These are phyloP conservation scores for Metschnikowia koreensis DNA, from an alignment of 805 yeast genomes.

Conservation along the genomic window DNA sequence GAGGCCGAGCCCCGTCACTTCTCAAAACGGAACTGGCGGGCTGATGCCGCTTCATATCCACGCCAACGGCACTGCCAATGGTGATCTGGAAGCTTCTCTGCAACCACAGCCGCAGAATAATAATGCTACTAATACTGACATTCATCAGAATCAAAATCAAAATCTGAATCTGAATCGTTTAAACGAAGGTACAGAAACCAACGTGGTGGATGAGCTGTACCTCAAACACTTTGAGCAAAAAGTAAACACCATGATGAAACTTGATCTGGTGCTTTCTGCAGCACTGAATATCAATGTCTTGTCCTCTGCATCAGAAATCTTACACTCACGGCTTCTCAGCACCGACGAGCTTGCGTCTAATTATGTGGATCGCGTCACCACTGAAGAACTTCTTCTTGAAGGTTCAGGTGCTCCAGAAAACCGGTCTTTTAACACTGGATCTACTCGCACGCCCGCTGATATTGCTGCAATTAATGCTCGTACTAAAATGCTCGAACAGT, in stretches of 20 bases:
- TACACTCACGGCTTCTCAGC: conserved; percentile 14
- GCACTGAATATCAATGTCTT: conserved; percentile 20
- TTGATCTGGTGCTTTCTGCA: conserved; percentile 15
- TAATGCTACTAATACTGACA: too few relatives aligned
- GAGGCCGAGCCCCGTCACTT: not conserved
- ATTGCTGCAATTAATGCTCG: conserved; percentile 5
- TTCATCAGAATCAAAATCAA: not conserved
- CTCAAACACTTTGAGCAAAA: conserved; percentile 13
- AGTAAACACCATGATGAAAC: conserved; percentile 13
- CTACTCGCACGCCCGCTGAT: conserved; percentile 7
- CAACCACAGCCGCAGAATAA: too few relatives aligned
- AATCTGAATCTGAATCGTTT: not conserved
- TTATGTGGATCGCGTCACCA: conserved; percentile 35
- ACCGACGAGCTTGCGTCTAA: conserved; percentile 28
- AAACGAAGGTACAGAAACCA: not conserved
- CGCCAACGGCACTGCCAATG: not conserved
- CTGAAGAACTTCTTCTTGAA: conserved; percentile 30
- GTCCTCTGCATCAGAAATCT: conserved; percentile 15
- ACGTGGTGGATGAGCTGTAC: conserved; percentile 8
- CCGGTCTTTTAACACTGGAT: conserved; percentile 1
- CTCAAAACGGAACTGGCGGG: not conserved
- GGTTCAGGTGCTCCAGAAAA: conserved; percentile 7
- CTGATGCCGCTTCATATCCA: conserved; percentile 1
- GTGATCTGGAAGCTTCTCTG: not conserved
- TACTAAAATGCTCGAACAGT: conserved; percentile 3